Evolutionary conservation across 1,139 yeast species (phyloP).

Genomic region (Citeromyces siamensis): DNA sequence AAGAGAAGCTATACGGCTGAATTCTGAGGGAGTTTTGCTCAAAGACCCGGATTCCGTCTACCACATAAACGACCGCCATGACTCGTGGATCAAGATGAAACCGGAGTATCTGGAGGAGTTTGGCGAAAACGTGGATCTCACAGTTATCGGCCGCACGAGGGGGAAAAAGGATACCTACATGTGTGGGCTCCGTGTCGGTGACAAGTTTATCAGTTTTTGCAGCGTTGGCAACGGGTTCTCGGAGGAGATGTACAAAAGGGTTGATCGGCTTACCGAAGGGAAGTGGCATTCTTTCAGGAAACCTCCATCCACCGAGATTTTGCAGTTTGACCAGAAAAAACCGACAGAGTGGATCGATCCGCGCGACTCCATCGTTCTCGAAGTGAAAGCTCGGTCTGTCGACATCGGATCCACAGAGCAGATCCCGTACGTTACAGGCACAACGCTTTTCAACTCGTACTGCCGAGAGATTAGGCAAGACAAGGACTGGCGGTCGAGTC

Average conservation of each 20-base stretch:
- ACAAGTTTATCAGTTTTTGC: slow-evolving; percentile 47
- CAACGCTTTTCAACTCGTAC: slow-evolving; percentile 69
- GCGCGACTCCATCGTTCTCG: slow-evolving; percentile 63
- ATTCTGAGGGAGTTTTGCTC: slow-evolving; percentile 76
- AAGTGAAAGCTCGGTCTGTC: slow-evolving; percentile 72
- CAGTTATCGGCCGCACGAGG: slow-evolving; percentile 66
- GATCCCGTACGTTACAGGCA: slow-evolving; percentile 44
- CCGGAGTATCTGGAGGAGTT: slow-evolving; percentile 83
- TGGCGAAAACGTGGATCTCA: slow-evolving; percentile 76
- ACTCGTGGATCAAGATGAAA: slow-evolving; percentile 75
- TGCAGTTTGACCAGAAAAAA: slow-evolving; percentile 45
- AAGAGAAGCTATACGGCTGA: slow-evolving; percentile 40
- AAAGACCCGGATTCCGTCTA: slow-evolving; percentile 56
- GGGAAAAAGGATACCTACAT: slow-evolving; percentile 66
- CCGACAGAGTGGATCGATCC: slow-evolving; percentile 73
- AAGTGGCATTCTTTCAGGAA: slow-evolving; percentile 42
- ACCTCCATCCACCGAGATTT: slow-evolving; percentile 25
- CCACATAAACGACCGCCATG: slow-evolving; percentile 42
- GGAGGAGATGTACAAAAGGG: slow-evolving; percentile 41
- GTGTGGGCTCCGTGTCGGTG: slow-evolving; percentile 45
- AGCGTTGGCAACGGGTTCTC: slow-evolving; percentile 81
- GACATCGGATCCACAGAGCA: slow-evolving; percentile 30
- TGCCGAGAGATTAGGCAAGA: slow-evolving; percentile 61
- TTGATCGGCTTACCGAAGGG: slow-evolving; percentile 43
- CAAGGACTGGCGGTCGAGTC: slow-evolving; percentile 43